Evolutionary conservation across 768 basidiomycete genomes (phyloP), one percentile per base, ranked within the genome.

Genomic region (Mycena indigotica): DNA sequence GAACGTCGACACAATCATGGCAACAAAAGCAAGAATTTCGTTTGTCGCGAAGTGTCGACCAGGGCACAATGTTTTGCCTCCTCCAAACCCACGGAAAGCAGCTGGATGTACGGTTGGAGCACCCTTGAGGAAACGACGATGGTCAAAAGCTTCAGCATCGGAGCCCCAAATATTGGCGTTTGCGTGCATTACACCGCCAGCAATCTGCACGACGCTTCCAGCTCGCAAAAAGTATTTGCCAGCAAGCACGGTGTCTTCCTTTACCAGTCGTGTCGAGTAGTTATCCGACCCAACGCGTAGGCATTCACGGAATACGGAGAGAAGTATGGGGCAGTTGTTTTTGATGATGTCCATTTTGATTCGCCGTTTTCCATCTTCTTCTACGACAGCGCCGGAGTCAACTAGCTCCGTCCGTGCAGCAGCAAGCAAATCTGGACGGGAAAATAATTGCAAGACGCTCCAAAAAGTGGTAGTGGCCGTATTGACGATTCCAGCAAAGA

Each of bases 401-500:
- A 46, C n/a, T 12, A 60, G 25, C 29, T 61, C 60, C 5, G 23
- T 28, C 19, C 60, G 60, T 24, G 56, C 60, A 41, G 60, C 19
- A 19, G 26, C 26, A 25, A 61, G 55, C 26, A 61, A 29, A 4
- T 53, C 60, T 2, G 60, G 46, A 28, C 32, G 32, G 5, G 55
- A 50, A 23, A 61, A 61, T 19, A 56, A 21, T 46, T 61, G 60
- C 10, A 61, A 40, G 29, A 61, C 29, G 29, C 38, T 50, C 60
- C 60, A 61, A 29, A 61, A 61, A 2, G 60, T 61, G 23, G 55
- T 53, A 13, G 55, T 61, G 13, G 60, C 52, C 3, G 55, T 56
- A 48, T 61, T 61, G 45, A 61, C 60, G 38, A 61, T 61, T 29
- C 60, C 60, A 13, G 60, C 60, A 28, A 61, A 61, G 32, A 61